These are phyloP conservation scores for Termitomyces titanicus DNA, from an alignment of 768 basidiomycete genomes.

Conservation along the genomic window DNA sequence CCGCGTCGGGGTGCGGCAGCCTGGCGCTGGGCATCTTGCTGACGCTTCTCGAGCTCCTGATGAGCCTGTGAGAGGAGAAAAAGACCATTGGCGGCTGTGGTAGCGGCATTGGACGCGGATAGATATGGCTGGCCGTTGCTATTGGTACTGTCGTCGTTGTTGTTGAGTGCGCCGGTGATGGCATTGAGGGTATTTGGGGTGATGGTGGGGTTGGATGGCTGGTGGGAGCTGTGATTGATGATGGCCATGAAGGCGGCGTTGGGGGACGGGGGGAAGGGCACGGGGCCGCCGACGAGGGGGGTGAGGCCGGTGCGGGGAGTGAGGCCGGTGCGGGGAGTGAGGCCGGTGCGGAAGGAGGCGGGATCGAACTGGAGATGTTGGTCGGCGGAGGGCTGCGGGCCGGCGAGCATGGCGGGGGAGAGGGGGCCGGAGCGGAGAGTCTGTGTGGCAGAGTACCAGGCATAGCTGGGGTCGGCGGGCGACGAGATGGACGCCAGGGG, in stretches of 20 bases:
- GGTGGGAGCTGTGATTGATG: conserved; percentile 60
- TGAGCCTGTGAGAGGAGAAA: conserved; percentile 94
- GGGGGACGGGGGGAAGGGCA: conserved; percentile 80
- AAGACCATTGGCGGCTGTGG: conserved; percentile 83
- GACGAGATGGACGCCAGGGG: conserved; percentile 79
- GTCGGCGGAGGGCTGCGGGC: conserved; percentile 58
- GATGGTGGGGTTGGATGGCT: conserved; percentile 44
- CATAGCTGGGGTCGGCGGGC: conserved; percentile 58
- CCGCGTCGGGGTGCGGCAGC: conserved; percentile 49
- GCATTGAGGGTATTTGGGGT: conserved; percentile 77
- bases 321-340: conserved; percentile 77
- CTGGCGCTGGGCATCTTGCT: conserved; percentile 76
- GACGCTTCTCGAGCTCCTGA: conserved; percentile 94
- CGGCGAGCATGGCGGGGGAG: conserved; percentile 94
- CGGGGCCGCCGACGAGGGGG: conserved; percentile 71
- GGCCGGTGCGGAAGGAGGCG: conserved; percentile 4
- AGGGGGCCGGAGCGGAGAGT: conserved; percentile 92
- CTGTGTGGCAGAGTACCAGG: conserved; percentile 57
- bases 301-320: conserved; percentile 77
- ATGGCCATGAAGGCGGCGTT: conserved; percentile 92
- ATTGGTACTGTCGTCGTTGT: conserved; percentile 37
- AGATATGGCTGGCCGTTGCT: conserved; percentile 28
- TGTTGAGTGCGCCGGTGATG: conserved; percentile 73
- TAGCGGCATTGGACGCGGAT: conserved; percentile 55
- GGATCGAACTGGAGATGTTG: conserved; percentile 16